Evolutionary conservation across 495 filamentous ascomycete genomes (phyloP), one percentile per base, ranked within the genome.

Genomic region (Pyrenopolyporus hunteri): DNA sequence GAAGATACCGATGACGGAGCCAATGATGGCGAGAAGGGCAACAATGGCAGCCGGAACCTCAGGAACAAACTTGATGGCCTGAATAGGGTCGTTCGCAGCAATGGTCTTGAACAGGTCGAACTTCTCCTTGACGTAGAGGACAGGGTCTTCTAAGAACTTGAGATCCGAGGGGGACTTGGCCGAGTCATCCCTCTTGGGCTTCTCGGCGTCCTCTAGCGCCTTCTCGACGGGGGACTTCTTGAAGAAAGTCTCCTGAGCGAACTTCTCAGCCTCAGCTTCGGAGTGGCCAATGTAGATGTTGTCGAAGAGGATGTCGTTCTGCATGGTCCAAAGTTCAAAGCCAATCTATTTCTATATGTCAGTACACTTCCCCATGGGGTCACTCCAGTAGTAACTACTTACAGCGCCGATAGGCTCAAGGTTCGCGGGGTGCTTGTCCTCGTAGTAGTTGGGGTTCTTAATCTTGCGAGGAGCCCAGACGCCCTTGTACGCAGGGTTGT

Each of bases 261-360:
- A 81, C 79, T 92, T 89, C 76, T 88, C 86, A 57, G 95, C 95
- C 66, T 99, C 95, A 72, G 89, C 91, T 65, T 91, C 76, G 37
- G 95, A 99, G 87, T 99, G 95, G 63, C 95, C 95, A 77, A 99
- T 89, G 85, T 98, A 99, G 84, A 99, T 92, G 87, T 99, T 99
- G 86, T 98, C 92, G 70, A 99, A 99, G 67, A 97, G 87, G 63
- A 98, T 97, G 75, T 97, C 90, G 76, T 87, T 95, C 73, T 97
- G 94, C 94, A 98, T 98, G 68, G 95, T 98, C 94, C 94, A 98
- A 79, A 98, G 90, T 78, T 98, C 95, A 68, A 97, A 97, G 67
- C 94, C 93, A 80, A 97, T 91, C 87, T 91, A 70, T 6, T 39
- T 52, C 6, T 16, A 47, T 14, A 57, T 26, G 57, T 72, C 59